phyloP scores from a whole-genome alignment of 129 eudicot species.

The Mikania micrantha region DNA sequence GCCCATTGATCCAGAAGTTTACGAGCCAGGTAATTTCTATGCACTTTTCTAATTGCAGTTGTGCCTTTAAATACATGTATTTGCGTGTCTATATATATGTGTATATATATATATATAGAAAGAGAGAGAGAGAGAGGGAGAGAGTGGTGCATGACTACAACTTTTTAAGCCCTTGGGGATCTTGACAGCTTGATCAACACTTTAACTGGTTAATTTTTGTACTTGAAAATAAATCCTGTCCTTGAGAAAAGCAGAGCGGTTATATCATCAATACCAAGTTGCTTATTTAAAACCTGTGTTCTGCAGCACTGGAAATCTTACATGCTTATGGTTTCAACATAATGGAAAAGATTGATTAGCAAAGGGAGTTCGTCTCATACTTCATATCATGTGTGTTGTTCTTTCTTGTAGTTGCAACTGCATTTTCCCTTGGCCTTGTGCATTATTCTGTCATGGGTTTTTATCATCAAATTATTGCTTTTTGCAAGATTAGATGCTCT shows the following conservation, averaged over 20 bases:
- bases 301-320: slow-evolving; percentile 73
- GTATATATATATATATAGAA: too few species aligned
- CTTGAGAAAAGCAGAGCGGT: background rate
- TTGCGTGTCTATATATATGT: too few species aligned
- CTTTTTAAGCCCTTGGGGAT: too few species aligned
- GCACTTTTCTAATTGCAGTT: background rate
- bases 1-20: slow-evolving; percentile 80
- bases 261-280: background rate
- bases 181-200: too few species aligned
- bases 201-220: too few species aligned
- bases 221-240: too few species aligned
- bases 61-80: background rate
- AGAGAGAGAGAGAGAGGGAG: too few species aligned
- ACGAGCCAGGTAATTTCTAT: slow-evolving; percentile 63
- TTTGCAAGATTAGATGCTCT: too few species aligned
- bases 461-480: background rate
- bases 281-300: slow-evolving; percentile 15
- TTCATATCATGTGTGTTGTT: background rate
- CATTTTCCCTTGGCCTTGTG: background rate
- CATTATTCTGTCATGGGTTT: background rate
- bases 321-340: slow-evolving; percentile 77
- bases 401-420: background rate
- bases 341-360: slow-evolving; percentile 63
- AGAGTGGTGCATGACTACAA: too few species aligned
- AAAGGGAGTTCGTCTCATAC: background rate